A percentile compares a stretch with the other conserved stretches of the same genome.
These are phyloP conservation scores for Dysphania ambrosioides DNA, from an alignment of 148 eudicot genomes.

Conservation along the genomic window DNA sequence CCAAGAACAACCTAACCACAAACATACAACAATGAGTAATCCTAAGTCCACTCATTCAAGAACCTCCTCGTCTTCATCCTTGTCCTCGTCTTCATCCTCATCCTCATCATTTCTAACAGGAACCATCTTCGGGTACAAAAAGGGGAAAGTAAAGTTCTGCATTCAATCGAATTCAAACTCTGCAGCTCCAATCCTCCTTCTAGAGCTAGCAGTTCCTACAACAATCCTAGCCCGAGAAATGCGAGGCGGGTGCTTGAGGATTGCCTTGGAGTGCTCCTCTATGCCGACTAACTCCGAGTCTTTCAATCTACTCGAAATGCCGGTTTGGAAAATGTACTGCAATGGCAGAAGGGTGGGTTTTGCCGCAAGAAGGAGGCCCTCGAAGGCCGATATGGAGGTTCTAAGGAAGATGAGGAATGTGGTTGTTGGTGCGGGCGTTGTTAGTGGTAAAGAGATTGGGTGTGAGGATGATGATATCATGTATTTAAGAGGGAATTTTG, in stretches of 20 bases:
- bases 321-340: conserved; percentile 60
- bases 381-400: conserved; percentile 42
- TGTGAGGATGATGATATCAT: conserved; percentile 41
- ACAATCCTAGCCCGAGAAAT: conserved; percentile 53
- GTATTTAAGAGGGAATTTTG: conserved; percentile 54
- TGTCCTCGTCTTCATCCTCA: not conserved
- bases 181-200: conserved; percentile 39
- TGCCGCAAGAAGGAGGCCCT: conserved; percentile 39
- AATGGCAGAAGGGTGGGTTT: conserved; percentile 58
- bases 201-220: conserved; percentile 59
- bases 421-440: conserved; percentile 46
- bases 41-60: not conserved
- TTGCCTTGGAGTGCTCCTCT: conserved; percentile 38
- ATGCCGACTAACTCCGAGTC: not conserved
- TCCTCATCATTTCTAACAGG: conserved; percentile 40
- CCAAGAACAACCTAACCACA: conserved; percentile 22
- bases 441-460: conserved; percentile 29
- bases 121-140: conserved; percentile 50
- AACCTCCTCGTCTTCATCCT: not conserved
- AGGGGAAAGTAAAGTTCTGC: conserved; percentile 54
- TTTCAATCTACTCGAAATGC: conserved; percentile 20
- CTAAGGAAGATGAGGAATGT: conserved; percentile 36
- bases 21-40: not conserved
- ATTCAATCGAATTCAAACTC: conserved; percentile 47
- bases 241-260: conserved; percentile 50